phyloP scores from a whole-genome alignment of 306 rosid species.

The Biancaea sappan region DNA sequence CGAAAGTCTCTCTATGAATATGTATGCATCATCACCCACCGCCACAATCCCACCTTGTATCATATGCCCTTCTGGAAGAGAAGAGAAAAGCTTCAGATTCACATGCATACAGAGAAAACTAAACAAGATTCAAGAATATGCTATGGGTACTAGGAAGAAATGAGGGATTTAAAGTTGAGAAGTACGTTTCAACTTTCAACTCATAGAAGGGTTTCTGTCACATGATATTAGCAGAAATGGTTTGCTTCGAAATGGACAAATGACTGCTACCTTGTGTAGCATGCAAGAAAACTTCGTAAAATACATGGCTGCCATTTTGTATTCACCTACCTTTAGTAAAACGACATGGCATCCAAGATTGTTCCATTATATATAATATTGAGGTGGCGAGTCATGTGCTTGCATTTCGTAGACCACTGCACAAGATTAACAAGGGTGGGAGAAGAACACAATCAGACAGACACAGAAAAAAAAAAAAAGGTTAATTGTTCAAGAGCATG shows the following conservation, averaged over 20 bases:
- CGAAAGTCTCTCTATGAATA: constrained; percentile 25
- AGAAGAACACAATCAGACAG: constrained; percentile 25
- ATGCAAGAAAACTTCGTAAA: constrained; percentile 57
- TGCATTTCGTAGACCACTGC: constrained; percentile 19
- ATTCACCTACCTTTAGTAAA: constrained; percentile 56
- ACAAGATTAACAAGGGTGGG: constrained; percentile 17
- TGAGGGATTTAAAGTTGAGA: constrained; percentile 40
- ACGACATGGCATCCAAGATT: constrained; percentile 52
- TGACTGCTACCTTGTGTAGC: constrained; percentile 45
- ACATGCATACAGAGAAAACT: constrained; percentile 16
- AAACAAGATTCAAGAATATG: constrained; percentile 12
- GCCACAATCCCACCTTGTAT: not conserved
- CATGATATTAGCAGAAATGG: constrained; percentile 37
- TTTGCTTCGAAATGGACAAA: constrained; percentile 33
- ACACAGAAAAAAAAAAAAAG: constrained; percentile 7
- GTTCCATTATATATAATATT: constrained; percentile 23
- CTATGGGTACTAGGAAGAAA: constrained; percentile 12
- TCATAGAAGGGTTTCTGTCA: constrained; percentile 29
- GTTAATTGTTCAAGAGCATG: constrained; percentile 35
- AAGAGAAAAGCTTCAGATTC: constrained; percentile 21
- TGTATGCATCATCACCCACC: constrained; percentile 24
- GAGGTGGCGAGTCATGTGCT: constrained; percentile 33
- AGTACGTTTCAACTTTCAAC: constrained; percentile 42
- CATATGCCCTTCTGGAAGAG: constrained; percentile 40
- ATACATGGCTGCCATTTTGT: constrained; percentile 40